Conservation (phyloP, 2,329 filamentous ascomycete genomes). For the Fusarium sp. region DNA sequence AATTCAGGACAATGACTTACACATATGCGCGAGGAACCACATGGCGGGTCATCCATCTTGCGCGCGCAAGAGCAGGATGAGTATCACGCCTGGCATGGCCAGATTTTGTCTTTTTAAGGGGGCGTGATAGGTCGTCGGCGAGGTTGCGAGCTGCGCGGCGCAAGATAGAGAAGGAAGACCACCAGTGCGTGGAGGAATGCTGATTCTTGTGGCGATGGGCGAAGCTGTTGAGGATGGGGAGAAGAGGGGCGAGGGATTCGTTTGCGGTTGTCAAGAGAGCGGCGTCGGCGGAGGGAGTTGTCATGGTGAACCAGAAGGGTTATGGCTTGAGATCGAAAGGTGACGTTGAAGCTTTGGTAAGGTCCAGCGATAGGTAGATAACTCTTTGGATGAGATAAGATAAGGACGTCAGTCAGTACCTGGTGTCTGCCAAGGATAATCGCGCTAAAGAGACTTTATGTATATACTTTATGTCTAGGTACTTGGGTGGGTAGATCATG, state of each 20-base stretch:
- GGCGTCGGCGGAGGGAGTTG: conserved; percentile 9
- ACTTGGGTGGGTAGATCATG: too few relatives aligned
- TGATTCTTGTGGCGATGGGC: conserved; percentile 92
- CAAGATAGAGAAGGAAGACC: conserved; percentile 75
- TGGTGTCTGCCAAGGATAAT: background rate
- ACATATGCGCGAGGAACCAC: conserved; percentile 52
- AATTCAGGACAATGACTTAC: conserved; percentile 43
- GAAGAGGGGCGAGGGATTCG: conserved; percentile 52
- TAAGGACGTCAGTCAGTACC: conserved; percentile 4
- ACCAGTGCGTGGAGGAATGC: conserved; percentile 85
- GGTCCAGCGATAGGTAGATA: background rate
- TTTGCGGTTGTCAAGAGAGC: conserved; percentile 31
- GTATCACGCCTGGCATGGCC: conserved; percentile 11
- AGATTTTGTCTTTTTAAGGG: conserved; percentile 24
- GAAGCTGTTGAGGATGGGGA: conserved; percentile 74
- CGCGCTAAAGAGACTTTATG: too few relatives aligned
- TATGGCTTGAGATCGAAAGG: conserved; percentile 8
- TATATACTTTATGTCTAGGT: too few relatives aligned
- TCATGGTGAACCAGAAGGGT: conserved; percentile 21
- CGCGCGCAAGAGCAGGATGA: conserved; percentile 36
- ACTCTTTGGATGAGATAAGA: conserved; percentile 30
- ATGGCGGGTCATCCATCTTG: conserved; percentile 47
- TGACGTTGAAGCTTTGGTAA: conserved; percentile 17
- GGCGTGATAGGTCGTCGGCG: conserved; percentile 40
- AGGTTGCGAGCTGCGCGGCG: conserved; percentile 73